A percentile compares a stretch with the other conserved stretches of the same genome.
phyloP scores from a whole-genome alignment of 768 basidiomycete species.

The Agaricus sinodeliciosus region DNA sequence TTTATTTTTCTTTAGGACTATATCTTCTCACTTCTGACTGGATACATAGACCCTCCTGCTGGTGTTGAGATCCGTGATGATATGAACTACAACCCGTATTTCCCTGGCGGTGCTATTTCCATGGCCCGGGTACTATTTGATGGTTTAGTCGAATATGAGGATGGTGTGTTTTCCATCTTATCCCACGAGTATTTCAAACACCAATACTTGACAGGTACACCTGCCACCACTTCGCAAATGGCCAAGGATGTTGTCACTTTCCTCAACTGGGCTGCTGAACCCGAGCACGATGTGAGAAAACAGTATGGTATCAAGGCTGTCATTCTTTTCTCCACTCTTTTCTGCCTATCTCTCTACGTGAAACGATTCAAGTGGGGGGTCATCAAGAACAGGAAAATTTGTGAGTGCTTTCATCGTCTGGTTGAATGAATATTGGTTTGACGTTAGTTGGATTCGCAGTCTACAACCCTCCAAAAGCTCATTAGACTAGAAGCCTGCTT shows the following conservation, averaged over 20 bases:
- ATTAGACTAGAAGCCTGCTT: conserved; percentile 32
- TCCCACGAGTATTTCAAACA: background rate
- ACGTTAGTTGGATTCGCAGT: conserved; percentile 26
- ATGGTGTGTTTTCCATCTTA: conserved; percentile 42
- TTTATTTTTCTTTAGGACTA: conserved; percentile 62
- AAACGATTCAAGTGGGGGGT: conserved; percentile 94
- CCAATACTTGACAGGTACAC: conserved; percentile 54
- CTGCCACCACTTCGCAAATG: conserved; percentile 97
- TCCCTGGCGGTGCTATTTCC: conserved; percentile 97
- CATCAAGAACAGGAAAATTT: conserved; percentile 91
- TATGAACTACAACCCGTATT: conserved; percentile 99
- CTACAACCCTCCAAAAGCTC: conserved; percentile 57
- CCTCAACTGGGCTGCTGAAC: conserved; percentile 95
- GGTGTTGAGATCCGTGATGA: conserved; percentile 93
- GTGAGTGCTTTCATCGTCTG: conserved; percentile 37
- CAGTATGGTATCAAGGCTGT: conserved; percentile 94
- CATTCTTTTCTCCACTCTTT: conserved; percentile 85
- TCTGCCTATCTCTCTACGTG: conserved; percentile 75
- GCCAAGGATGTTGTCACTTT: conserved; percentile 97
- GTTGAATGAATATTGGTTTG: background rate
- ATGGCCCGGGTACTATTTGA: conserved; percentile 98
- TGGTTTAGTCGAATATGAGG: conserved; percentile 93
- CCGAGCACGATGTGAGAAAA: conserved; percentile 97
- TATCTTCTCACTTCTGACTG: conserved; percentile 93
- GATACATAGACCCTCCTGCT: conserved; percentile 94